These are phyloP conservation scores for Penicillium sp. DNA, from an alignment of 2,329 filamentous ascomycete genomes.

Conservation along the genomic window DNA sequence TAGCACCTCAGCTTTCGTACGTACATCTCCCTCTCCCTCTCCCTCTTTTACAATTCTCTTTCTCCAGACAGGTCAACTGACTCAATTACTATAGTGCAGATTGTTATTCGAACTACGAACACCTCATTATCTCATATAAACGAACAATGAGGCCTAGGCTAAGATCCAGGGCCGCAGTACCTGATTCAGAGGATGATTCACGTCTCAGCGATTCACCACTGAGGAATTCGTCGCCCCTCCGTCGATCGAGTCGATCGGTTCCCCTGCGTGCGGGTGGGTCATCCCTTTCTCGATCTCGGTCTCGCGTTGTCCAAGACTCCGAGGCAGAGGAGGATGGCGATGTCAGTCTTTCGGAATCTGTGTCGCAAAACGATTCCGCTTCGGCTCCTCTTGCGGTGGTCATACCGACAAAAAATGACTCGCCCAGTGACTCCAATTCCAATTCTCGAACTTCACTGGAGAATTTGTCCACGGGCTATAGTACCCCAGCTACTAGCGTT, in stretches of 20 bases:
- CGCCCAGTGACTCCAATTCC: slow-evolving; percentile 32
- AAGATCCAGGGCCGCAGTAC: slow-evolving; percentile 14
- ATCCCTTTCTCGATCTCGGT: slow-evolving; percentile 16
- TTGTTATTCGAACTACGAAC: background rate
- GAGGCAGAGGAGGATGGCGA: slow-evolving; percentile 18
- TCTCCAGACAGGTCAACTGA: background rate
- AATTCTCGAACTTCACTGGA: slow-evolving; percentile 41
- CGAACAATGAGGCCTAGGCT: slow-evolving; percentile 18
- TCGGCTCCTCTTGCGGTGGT: slow-evolving; percentile 27
- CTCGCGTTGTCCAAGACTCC: slow-evolving; percentile 21
- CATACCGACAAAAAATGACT: slow-evolving; percentile 27
- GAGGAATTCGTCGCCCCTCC: slow-evolving; percentile 12
- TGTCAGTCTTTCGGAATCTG: slow-evolving; percentile 4
- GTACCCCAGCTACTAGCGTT: slow-evolving; percentile 61
- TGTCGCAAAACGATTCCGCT: background rate
- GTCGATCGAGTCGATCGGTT: slow-evolving; percentile 9
- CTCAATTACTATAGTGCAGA: background rate
- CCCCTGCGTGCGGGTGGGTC: slow-evolving; percentile 13
- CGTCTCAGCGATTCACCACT: slow-evolving; percentile 15
- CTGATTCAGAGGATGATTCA: slow-evolving; percentile 23
- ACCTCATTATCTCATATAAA: too few species aligned
- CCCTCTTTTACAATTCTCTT: background rate
- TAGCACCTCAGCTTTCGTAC: background rate
- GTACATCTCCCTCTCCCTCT: background rate
- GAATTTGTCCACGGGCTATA: slow-evolving; percentile 49